Conservation (phyloP, 2,329 filamentous ascomycete genomes). For the Colletotrichum nymphaeae region DNA sequence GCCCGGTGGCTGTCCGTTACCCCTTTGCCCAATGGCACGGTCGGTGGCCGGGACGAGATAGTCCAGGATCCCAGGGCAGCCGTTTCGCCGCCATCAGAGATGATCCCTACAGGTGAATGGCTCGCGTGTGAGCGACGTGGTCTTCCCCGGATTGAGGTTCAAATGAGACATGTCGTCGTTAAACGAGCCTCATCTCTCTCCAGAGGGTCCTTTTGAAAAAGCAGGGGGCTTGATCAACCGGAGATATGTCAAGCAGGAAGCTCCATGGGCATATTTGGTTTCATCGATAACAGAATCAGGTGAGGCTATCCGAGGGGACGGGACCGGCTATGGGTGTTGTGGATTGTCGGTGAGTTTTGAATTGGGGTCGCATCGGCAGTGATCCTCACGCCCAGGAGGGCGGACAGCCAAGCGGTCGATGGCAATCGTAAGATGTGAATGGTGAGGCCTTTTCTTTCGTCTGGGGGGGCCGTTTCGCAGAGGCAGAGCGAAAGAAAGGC, state of each 20-base stretch:
- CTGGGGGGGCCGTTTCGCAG: not conserved
- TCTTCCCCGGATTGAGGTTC: constrained; percentile 29
- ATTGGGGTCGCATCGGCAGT: constrained; percentile 27
- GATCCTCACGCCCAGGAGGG: not conserved
- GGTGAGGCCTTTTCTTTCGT: not conserved
- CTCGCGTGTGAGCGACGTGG: constrained; percentile 29
- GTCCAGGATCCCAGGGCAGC: constrained; percentile 5
- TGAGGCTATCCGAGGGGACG: constrained; percentile 5
- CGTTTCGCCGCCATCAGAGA: constrained; percentile 15
- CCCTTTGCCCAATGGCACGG: not conserved
- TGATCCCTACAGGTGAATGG: constrained; percentile 24
- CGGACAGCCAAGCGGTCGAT: not conserved
- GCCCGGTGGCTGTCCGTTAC: not conserved
- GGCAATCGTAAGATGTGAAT: not conserved
- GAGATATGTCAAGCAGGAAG: not conserved
- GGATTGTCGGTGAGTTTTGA: constrained; percentile 34
- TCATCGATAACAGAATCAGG: constrained; percentile 15
- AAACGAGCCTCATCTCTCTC: constrained; percentile 31
- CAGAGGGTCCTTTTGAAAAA: not conserved
- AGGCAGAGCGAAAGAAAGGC: not conserved
- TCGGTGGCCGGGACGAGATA: not conserved
- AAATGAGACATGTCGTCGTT: constrained; percentile 28
- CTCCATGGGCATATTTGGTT: not conserved
- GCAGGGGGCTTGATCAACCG: not conserved
- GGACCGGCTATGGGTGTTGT: constrained; percentile 15